Evolutionary conservation across 352 stramenopile species (phyloP).

Genomic region (Globisporangium yorkense): DNA sequence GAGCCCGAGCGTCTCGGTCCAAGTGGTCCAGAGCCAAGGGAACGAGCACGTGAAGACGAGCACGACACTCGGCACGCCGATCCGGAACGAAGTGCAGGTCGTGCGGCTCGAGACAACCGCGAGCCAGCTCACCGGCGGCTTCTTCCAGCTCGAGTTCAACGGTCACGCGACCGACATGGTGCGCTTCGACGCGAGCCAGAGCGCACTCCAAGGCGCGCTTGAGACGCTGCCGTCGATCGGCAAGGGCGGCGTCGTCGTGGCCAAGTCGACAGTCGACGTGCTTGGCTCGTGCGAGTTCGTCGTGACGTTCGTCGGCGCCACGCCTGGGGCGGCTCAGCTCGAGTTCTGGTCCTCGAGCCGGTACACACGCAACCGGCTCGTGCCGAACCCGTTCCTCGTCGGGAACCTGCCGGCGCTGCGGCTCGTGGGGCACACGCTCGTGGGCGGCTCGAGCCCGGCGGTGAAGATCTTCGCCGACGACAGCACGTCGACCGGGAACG

Average conservation of each 20-base stretch:
- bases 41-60: conserved; percentile 77
- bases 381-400: conserved; percentile 40
- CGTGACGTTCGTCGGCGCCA: conserved; percentile 54
- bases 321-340: conserved; percentile 31
- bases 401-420: conserved; percentile 37
- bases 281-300: conserved; percentile 38
- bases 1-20: conserved; percentile 22
- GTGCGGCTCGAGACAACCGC: conserved; percentile 41
- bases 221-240: conserved; percentile 54
- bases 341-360: conserved; percentile 65
- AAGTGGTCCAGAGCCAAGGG: conserved; percentile 25
- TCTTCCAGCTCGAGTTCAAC: conserved; percentile 71
- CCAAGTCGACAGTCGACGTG: conserved; percentile 20
- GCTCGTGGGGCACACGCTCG: conserved; percentile 23
- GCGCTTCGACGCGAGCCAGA: conserved; percentile 51
- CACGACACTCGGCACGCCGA: conserved; percentile 31
- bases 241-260: conserved; percentile 32
- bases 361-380: conserved; percentile 39
- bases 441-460: conserved; percentile 22
- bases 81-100: conserved; percentile 71
- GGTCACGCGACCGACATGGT: conserved; percentile 51
- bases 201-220: conserved; percentile 49
- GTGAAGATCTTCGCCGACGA: conserved; percentile 31
- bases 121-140: conserved; percentile 30
- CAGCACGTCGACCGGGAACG: conserved; percentile 21